Evolutionary conservation across 805 yeast genomes (phyloP).

Genomic region (Starmerella floricola): DNA sequence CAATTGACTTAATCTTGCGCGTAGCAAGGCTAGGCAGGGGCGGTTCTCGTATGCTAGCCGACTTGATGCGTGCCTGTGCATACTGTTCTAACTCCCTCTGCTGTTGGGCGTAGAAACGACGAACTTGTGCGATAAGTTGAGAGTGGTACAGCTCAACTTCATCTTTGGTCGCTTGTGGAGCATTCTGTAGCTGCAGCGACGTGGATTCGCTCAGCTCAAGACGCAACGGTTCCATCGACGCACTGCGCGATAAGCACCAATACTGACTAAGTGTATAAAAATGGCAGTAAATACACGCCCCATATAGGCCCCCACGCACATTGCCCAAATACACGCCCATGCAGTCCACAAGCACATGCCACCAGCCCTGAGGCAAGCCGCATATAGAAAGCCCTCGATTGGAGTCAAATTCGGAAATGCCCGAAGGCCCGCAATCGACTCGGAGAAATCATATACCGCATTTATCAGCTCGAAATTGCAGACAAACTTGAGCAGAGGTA

Average conservation of each 20-base stretch:
- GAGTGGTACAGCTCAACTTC: slow-evolving; percentile 15
- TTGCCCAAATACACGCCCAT: too few relatives aligned
- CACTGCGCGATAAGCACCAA: neutral
- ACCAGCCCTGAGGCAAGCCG: too few relatives aligned
- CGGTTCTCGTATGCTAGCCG: slow-evolving; percentile 1
- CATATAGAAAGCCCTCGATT: too few relatives aligned
- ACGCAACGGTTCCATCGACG: slow-evolving; percentile 8
- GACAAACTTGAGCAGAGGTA: too few relatives aligned
- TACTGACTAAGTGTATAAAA: neutral
- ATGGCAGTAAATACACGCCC: neutral
- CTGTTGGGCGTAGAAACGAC: slow-evolving; percentile 10
- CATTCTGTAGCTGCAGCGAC: slow-evolving; percentile 7
- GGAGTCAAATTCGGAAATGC: too few relatives aligned
- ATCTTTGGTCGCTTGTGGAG: slow-evolving; percentile 12
- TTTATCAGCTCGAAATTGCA: too few relatives aligned
- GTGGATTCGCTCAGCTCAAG: slow-evolving; percentile 10
- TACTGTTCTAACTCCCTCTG: slow-evolving; percentile 17
- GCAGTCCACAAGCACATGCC: too few relatives aligned
- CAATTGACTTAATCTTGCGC: slow-evolving; percentile 20
- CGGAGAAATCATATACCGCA: too few relatives aligned
- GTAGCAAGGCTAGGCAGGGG: neutral
- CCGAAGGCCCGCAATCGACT: too few relatives aligned
- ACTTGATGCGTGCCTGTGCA: slow-evolving; percentile 8
- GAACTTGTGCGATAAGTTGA: slow-evolving; percentile 15
- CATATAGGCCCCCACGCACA: too few relatives aligned